phyloP scores from a whole-genome alignment of 2,329 filamentous ascomycete species.

The Harringtonia lauricola region DNA sequence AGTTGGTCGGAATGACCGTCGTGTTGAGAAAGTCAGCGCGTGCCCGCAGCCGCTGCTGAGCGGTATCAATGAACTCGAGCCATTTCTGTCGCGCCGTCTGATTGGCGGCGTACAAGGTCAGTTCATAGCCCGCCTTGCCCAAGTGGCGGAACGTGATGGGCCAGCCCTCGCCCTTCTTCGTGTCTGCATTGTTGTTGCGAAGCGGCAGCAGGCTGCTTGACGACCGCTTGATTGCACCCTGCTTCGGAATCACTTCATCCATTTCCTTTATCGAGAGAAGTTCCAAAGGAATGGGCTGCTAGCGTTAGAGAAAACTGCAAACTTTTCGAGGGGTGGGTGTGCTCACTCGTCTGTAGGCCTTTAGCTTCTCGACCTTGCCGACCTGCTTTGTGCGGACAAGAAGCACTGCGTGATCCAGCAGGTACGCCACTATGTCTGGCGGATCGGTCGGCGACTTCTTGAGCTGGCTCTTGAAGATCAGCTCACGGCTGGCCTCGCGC shows the following conservation, averaged over 20 bases:
- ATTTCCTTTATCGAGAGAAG: slow-evolving; percentile 90
- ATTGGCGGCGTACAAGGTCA: slow-evolving; percentile 78
- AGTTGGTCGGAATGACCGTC: slow-evolving; percentile 45
- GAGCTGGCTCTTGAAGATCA: slow-evolving; percentile 87
- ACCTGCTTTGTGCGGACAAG: slow-evolving; percentile 84
- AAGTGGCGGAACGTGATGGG: slow-evolving; percentile 95
- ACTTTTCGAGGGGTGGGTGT: neutral
- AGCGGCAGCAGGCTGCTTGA: slow-evolving; percentile 64
- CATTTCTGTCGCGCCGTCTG: slow-evolving; percentile 86
- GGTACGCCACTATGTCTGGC: slow-evolving; percentile 83
- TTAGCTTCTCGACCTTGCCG: slow-evolving; percentile 88
- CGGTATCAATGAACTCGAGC: slow-evolving; percentile 88
- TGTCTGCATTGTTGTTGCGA: slow-evolving; percentile 33
- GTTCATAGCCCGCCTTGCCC: slow-evolving; percentile 88
- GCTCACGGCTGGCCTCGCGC: slow-evolving; percentile 82
- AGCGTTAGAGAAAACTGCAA: slow-evolving; percentile 2
- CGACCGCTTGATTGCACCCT: slow-evolving; percentile 72
- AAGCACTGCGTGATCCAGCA: slow-evolving; percentile 92
- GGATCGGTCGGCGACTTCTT: slow-evolving; percentile 87
- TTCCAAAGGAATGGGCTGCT: slow-evolving; percentile 80
- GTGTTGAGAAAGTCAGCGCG: slow-evolving; percentile 88
- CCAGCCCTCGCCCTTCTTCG: slow-evolving; percentile 64
- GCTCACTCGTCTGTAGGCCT: slow-evolving; percentile 70
- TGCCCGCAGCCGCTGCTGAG: slow-evolving; percentile 77
- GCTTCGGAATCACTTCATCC: slow-evolving; percentile 82